A percentile compares a stretch with the other conserved stretches of the same genome.
phyloP scores from a whole-genome alignment of 2,329 filamentous ascomycete genomes.

The Fusarium poae region DNA sequence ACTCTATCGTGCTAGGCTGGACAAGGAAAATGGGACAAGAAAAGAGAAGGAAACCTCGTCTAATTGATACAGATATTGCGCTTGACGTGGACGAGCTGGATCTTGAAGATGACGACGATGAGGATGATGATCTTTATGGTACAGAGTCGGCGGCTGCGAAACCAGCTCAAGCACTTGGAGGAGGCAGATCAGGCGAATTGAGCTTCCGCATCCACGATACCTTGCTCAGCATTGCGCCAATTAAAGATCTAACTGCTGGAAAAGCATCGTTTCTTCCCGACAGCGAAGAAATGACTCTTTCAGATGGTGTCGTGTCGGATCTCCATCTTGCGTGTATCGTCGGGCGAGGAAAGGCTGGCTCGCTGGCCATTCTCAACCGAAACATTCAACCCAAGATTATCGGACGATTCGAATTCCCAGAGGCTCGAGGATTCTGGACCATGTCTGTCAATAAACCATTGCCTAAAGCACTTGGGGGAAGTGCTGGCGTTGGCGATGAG shows the following conservation, averaged over 20 bases:
- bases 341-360: slow-evolving; percentile 75
- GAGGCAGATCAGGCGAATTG: slow-evolving; percentile 71
- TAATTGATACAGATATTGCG: slow-evolving; percentile 66
- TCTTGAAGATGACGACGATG: slow-evolving; percentile 72
- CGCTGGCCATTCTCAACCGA: slow-evolving; percentile 81
- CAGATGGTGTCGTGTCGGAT: slow-evolving; percentile 64
- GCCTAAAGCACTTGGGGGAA: slow-evolving; percentile 69
- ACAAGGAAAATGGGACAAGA: slow-evolving; percentile 73
- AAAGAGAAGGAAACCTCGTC: slow-evolving; percentile 73
- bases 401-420: slow-evolving; percentile 77
- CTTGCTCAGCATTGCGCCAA: slow-evolving; percentile 82
- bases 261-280: slow-evolving; percentile 61
- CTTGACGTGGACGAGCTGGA: slow-evolving; percentile 66
- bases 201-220: slow-evolving; percentile 82
- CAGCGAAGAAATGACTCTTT: slow-evolving; percentile 59
- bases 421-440: slow-evolving; percentile 84
- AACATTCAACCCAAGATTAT: slow-evolving; percentile 81
- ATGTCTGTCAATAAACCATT: slow-evolving; percentile 76
- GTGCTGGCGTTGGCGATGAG: slow-evolving; percentile 65
- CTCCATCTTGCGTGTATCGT: slow-evolving; percentile 71
- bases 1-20: slow-evolving; percentile 87
- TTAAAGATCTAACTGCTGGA: slow-evolving; percentile 80
- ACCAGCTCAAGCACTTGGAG: slow-evolving; percentile 56
- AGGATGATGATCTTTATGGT: slow-evolving; percentile 71
- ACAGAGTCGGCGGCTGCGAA: slow-evolving; percentile 74